These are phyloP conservation scores for Penicillium oxalicum DNA, from an alignment of 2,329 filamentous ascomycete genomes.

Conservation along the genomic window DNA sequence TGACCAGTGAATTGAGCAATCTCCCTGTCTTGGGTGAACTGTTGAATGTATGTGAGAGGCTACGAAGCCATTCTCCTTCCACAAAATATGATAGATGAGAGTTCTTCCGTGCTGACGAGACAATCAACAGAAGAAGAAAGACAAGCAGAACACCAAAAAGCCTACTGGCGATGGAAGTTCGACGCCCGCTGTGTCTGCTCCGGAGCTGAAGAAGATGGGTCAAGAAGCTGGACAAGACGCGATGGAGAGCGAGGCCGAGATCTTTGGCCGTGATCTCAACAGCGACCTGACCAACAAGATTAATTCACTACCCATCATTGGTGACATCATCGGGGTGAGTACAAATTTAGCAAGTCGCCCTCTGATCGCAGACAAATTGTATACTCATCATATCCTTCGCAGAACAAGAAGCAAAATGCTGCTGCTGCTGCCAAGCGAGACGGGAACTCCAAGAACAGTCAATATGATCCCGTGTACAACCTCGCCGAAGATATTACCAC, in stretches of 20 bases:
- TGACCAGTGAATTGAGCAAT: slow-evolving; percentile 12
- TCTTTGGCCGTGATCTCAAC: slow-evolving; percentile 1
- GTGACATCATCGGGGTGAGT: slow-evolving; percentile 10
- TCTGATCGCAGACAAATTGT: too few relatives aligned
- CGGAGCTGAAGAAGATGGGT: slow-evolving; percentile 4
- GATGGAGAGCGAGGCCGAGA: slow-evolving; percentile 5
- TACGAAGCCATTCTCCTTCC: too few relatives aligned
- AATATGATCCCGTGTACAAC: neutral
- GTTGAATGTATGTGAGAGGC: slow-evolving; percentile 13
- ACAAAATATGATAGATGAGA: too few relatives aligned
- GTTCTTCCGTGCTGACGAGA: neutral
- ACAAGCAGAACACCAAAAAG: slow-evolving; percentile 4
- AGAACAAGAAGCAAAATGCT: too few relatives aligned
- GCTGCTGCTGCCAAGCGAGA: too few relatives aligned
- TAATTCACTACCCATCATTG: slow-evolving; percentile 9
- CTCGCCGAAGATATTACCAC: neutral
- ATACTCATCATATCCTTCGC: too few relatives aligned
- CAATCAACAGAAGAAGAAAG: slow-evolving; percentile 5
- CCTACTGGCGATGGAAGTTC: neutral
- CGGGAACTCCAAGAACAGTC: neutral
- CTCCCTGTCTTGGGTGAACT: slow-evolving; percentile 12
- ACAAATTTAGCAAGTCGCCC: neutral
- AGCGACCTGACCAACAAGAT: slow-evolving; percentile 4
- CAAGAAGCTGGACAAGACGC: slow-evolving; percentile 6
- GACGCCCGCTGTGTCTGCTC: neutral